Evolutionary conservation across 768 basidiomycete genomes (phyloP).

Genomic region (Boletus reticulatus): DNA sequence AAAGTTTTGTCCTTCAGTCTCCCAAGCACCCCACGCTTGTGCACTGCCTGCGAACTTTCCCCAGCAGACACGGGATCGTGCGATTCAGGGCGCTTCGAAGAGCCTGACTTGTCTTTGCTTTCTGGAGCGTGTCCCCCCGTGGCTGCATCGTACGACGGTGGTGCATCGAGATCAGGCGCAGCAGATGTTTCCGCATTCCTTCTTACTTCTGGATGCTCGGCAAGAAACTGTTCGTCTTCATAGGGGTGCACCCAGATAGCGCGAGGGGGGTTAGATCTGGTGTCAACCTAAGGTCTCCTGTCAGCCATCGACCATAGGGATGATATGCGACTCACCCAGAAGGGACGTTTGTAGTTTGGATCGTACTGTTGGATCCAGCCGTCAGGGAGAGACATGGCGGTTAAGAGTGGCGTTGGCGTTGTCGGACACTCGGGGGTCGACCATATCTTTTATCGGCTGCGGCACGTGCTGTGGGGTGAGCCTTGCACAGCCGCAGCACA

Average conservation of each 20-base stretch:
- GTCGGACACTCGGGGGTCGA: not conserved
- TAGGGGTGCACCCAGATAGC: constrained; percentile 73
- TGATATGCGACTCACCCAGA: constrained; percentile 41
- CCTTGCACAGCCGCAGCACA: constrained; percentile 3
- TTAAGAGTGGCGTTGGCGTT: not conserved
- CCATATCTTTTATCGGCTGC: too few species aligned
- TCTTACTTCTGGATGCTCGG: constrained; percentile 47
- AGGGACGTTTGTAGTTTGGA: constrained; percentile 38
- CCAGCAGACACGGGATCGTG: not conserved
- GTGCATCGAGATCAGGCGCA: constrained; percentile 8
- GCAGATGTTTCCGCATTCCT: constrained; percentile 32
- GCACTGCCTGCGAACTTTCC: constrained; percentile 10
- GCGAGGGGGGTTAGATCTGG: constrained; percentile 57
- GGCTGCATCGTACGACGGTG: constrained; percentile 28
- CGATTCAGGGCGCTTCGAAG: not conserved
- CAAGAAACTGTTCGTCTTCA: constrained; percentile 64
- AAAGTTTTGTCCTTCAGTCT: constrained; percentile 63
- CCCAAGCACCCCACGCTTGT: constrained; percentile 54
- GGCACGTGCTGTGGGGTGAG: constrained; percentile 16
- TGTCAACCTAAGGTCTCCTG: constrained; percentile 52
- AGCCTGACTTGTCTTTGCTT: constrained; percentile 2
- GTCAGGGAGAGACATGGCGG: constrained; percentile 42
- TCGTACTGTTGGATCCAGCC: constrained; percentile 59
- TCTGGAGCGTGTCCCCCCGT: constrained; percentile 31
- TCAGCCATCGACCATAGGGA: not conserved